A percentile compares a stretch with the other conserved stretches of the same genome.
These are phyloP conservation scores for Capronia americana DNA, from an alignment of 2,329 filamentous ascomycete species.

Conservation along the genomic window DNA sequence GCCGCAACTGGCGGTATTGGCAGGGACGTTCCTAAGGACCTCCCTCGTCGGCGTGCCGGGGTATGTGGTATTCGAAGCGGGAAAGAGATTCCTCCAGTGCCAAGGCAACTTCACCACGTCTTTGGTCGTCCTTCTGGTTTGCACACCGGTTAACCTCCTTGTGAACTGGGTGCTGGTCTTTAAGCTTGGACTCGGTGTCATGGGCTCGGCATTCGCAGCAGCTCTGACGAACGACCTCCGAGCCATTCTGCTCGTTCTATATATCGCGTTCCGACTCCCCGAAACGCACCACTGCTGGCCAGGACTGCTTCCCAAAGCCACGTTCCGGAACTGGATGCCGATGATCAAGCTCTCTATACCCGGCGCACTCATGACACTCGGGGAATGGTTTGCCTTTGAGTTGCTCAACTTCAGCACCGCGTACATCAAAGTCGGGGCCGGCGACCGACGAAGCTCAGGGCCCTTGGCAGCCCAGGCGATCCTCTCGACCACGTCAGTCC, in stretches of 20 bases:
- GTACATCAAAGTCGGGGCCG: slow-evolving; percentile 70
- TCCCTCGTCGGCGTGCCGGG: slow-evolving; percentile 71
- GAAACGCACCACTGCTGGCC: slow-evolving; percentile 72
- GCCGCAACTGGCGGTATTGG: slow-evolving; percentile 66
- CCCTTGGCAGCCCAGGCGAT: slow-evolving; percentile 77
- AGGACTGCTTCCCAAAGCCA: slow-evolving; percentile 65
- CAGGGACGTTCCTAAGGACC: slow-evolving; percentile 69
- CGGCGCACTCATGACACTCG: slow-evolving; percentile 82
- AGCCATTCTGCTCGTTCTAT: slow-evolving; percentile 67
- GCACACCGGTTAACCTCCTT: slow-evolving; percentile 74
- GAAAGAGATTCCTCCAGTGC: slow-evolving; percentile 78
- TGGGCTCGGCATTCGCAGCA: slow-evolving; percentile 74
- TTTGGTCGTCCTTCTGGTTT: slow-evolving; percentile 77
- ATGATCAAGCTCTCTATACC: slow-evolving; percentile 81
- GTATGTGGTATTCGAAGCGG: slow-evolving; percentile 70
- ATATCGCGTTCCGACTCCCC: slow-evolving; percentile 59
- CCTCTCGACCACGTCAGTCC: slow-evolving; percentile 59
- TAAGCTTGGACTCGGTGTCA: slow-evolving; percentile 63
- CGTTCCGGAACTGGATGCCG: slow-evolving; percentile 70
- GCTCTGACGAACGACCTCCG: slow-evolving; percentile 70
- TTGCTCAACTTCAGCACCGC: slow-evolving; percentile 75
- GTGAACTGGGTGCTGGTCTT: slow-evolving; percentile 72
- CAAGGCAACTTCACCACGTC: slow-evolving; percentile 75
- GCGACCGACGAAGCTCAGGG: slow-evolving; percentile 3
- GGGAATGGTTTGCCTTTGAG: slow-evolving; percentile 84